phyloP scores from a whole-genome alignment of 163 green algal genomes.

The Scenedesmus sp. region DNA sequence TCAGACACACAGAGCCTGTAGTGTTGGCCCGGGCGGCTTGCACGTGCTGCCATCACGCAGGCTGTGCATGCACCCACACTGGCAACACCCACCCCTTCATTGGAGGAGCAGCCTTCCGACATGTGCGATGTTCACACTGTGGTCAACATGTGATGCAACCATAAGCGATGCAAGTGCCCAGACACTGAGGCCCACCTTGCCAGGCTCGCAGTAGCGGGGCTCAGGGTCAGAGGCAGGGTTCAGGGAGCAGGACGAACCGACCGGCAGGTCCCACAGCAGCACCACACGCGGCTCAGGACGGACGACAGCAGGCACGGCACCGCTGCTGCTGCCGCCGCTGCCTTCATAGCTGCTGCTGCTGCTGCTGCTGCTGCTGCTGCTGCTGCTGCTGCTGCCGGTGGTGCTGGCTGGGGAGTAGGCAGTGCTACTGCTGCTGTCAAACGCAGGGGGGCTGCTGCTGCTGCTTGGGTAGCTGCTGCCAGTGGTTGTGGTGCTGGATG shows the following conservation, averaged over 20 bases:
- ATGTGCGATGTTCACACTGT: too few species aligned
- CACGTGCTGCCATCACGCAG: too few species aligned
- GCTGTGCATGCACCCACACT: background rate
- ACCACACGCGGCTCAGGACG: background rate
- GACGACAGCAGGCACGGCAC: background rate
- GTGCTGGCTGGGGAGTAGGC: background rate
- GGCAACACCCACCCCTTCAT: too few species aligned
- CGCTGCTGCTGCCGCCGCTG: slow-evolving; percentile 4
- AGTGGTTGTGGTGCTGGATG: background rate
- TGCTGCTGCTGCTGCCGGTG: background rate
- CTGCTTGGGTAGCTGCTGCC: background rate
- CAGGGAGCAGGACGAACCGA: slow-evolving; percentile 14
- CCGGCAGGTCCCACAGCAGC: slow-evolving; percentile 41
- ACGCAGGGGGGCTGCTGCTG: slow-evolving; percentile 26
- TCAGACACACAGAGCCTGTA: too few species aligned
- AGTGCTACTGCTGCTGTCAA: background rate
- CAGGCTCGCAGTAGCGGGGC: slow-evolving; percentile 35
- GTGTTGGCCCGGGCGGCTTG: too few species aligned
- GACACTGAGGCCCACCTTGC: background rate
- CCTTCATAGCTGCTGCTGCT: background rate
- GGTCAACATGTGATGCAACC: background rate
- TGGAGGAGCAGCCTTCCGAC: too few species aligned
- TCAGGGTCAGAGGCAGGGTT: background rate
- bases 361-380: slow-evolving; percentile 10
- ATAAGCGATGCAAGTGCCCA: too few species aligned